Conservation (phyloP, 306 rosid genomes). For the Clitoria ternatea region DNA sequence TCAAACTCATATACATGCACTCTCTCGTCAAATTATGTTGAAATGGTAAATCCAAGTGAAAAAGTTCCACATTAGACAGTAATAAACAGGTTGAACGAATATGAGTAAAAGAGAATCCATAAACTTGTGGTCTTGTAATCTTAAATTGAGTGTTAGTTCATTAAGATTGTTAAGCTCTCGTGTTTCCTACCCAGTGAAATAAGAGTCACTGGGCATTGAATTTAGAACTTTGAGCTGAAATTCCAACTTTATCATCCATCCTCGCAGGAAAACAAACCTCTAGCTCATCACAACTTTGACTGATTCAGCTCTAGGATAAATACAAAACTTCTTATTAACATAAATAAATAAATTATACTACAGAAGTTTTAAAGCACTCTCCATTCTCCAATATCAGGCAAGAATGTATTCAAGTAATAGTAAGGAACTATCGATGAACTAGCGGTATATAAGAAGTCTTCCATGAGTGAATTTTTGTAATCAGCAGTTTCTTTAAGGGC, state of each 20-base stretch:
- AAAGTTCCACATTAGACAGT: too few species aligned
- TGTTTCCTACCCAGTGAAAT: too few species aligned
- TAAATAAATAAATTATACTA: neutral
- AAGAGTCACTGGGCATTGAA: too few species aligned
- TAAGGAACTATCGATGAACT: neutral
- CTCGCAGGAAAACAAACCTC: neutral
- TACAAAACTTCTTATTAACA: neutral
- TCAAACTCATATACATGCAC: neutral
- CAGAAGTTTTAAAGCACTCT: neutral
- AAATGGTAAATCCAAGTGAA: too few species aligned
- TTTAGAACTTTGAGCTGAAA: neutral
- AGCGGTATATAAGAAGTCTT: constrained; percentile 11
- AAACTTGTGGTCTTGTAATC: too few species aligned
- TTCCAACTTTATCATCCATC: constrained; percentile 1
- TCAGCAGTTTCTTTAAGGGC: constrained; percentile 14
- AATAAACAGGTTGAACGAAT: too few species aligned
- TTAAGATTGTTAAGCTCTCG: too few species aligned
- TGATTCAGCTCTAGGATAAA: neutral
- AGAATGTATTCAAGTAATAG: neutral
- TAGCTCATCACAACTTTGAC: neutral
- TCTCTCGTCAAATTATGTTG: neutral
- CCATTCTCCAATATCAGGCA: constrained; percentile 15
- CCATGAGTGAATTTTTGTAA: constrained; percentile 17
- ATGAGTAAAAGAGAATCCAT: too few species aligned
- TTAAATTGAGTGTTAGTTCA: too few species aligned